Evolutionary conservation across 1,139 yeast species (phyloP), one percentile per base, ranked within the genome.

Genomic region (Hyphopichia wangnamkhiaoensis): DNA sequence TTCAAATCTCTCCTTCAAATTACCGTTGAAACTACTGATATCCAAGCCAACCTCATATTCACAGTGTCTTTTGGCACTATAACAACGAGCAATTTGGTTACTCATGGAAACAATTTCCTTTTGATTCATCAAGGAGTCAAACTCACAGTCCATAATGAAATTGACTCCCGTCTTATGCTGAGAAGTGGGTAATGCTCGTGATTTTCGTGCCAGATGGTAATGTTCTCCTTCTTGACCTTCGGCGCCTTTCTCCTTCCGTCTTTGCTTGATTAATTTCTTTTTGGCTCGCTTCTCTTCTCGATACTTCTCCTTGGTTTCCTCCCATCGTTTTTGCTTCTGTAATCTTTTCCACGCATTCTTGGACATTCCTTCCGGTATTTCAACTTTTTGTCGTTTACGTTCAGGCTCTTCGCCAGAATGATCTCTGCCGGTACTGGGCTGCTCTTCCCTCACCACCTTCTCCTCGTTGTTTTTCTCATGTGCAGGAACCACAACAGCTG

Each of bases 121-220:
- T 29, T 81, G 85, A 37, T 74, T 79, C 98, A 93, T 93, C 53
- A 86, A 61, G 32, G 87, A 90, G 56, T 93, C 98, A 59, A 93
- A 93, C 18, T 76, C 87, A 63, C 98, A 93, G 62, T 93, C 98
- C 48, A 93, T 59, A 15, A 90, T 66, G 27, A 91, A 73, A 5
- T 66, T 66, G 31, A 78, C 73, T 0, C 74, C 77, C 3, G 81
- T 72, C 9, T 63, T 59, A 2, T 42, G 52, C 50, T 80, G 84
- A 12, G 62, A 54, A 25, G 59, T 56, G 2, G 77, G 76, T 4
- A 63, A 53, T 28, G 53, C 54, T 26, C 68, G 58, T 36, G 53
- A 57, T 43, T 58, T 63, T 57, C 53, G 56, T 32, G 56, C 48
- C 43, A 46, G 59, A 34, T 62, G 68, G 37, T 59, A 60, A 38